phyloP scores from a whole-genome alignment of 2,329 filamentous ascomycete species.

The Fusarium sp. region DNA sequence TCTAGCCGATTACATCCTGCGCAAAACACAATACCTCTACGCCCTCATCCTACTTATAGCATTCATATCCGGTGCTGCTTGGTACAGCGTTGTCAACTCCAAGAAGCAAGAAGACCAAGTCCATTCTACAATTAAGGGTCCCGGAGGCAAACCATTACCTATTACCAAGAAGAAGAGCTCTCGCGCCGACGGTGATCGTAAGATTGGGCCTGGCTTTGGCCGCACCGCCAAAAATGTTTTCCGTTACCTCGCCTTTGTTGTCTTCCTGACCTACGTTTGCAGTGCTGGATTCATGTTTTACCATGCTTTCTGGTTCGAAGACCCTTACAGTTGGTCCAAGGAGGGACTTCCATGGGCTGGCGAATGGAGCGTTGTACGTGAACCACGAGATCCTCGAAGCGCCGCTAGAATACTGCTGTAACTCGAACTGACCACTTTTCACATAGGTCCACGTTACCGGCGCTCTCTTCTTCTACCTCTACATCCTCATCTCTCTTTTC shows the following conservation, averaged over 20 bases:
- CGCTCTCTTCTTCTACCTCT: constrained; percentile 86
- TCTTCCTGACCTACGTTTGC: constrained; percentile 79
- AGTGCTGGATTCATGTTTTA: constrained; percentile 79
- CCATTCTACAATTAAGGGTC: constrained; percentile 71
- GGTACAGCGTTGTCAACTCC: constrained; percentile 64
- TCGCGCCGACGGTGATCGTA: constrained; percentile 59
- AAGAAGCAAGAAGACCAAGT: constrained; percentile 61
- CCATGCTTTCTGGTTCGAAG: constrained; percentile 71
- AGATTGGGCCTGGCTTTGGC: constrained; percentile 67
- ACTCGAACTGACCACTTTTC: constrained; percentile 37
- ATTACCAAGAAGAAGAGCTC: constrained; percentile 65
- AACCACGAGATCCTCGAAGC: constrained; percentile 9
- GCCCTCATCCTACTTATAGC: constrained; percentile 63
- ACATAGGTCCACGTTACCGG: constrained; percentile 84
- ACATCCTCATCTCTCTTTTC: constrained; percentile 86
- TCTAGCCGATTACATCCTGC: constrained; percentile 57
- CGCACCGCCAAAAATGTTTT: constrained; percentile 77
- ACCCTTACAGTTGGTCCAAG: constrained; percentile 53
- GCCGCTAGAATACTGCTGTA: constrained; percentile 7
- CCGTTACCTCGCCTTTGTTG: constrained; percentile 76
- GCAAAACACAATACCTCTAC: constrained; percentile 62
- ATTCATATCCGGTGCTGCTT: constrained; percentile 62
- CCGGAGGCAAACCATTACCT: constrained; percentile 90
- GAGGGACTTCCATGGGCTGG: constrained; percentile 76
- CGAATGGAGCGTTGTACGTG: constrained; percentile 77